Evolutionary conservation across 2,329 filamentous ascomycete genomes (phyloP), one percentile per base, ranked within the genome.

Genomic region (Helotiales sp.): DNA sequence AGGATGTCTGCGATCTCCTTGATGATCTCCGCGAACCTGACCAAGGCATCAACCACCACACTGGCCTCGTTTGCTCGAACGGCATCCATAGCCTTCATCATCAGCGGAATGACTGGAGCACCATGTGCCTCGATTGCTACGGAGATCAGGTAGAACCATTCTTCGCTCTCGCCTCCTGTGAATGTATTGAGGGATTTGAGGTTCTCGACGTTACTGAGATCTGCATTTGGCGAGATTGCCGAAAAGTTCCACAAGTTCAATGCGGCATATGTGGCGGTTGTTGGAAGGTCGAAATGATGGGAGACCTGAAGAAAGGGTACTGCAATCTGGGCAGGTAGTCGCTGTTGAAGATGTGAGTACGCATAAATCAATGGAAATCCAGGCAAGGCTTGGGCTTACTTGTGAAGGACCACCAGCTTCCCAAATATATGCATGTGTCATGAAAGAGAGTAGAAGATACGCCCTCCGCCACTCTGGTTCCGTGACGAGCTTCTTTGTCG

Each of bases 141-240:
- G 0, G 91, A 96, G 60, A 97, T 82, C 34, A 95, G 79, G 66
- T 93, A 93, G 75, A 98, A 98, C 93, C 93, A 97, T 66, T 92
- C 91, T 74, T 98, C 93, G 65, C 96, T 92, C 51, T 88, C 76
- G 7, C 91, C 95, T 25, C 91, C 93, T 4, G 92, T 97, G 68
- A 96, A 95, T 12, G 93, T 96, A 69, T 89, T 82, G 9, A 93
- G 79, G 0, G 87, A 88, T 19, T 81, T 78, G 10, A 97, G 78
- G 51, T 88, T 85, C 58, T 90, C 83, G 9, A 93, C 40, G 1
- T 58, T 31, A 4, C 51, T 52, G 33, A 65, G 34, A 9, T 57
- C 38, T 6, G 34, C 47, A 19, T 79, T 74, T 13, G 77, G 71
- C 61, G 87, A 86, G 34, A 88, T 77, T 0, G 88, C 85, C 61